These are phyloP conservation scores for Sarcomyxa edulis DNA, from an alignment of 768 basidiomycete genomes.

Conservation along the genomic window DNA sequence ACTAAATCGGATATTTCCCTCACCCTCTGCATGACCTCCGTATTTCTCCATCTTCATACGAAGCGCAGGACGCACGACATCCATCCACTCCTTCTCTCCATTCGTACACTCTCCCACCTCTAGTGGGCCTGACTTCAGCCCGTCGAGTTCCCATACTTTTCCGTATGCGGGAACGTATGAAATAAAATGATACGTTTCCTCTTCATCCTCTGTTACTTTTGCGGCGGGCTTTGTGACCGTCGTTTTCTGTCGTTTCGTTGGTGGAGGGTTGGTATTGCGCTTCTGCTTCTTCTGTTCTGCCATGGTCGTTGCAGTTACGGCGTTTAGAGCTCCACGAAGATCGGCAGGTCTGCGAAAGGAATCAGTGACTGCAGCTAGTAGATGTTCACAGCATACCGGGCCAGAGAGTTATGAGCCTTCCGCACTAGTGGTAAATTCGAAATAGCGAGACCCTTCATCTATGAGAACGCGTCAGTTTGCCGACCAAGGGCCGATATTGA, in stretches of 20 bases:
- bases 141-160: slow-evolving; percentile 70
- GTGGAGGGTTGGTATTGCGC: too few relatives aligned
- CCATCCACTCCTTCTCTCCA: slow-evolving; percentile 44
- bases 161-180: slow-evolving; percentile 58
- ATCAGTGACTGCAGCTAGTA: slow-evolving; percentile 3
- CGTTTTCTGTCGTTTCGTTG: slow-evolving; percentile 1
- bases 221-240: slow-evolving; percentile 30
- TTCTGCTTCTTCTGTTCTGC: too few relatives aligned
- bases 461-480: neutral
- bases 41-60: slow-evolving; percentile 58
- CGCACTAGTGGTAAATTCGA: slow-evolving; percentile 52
- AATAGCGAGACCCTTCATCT: slow-evolving; percentile 65
- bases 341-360: slow-evolving; percentile 43
- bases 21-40: slow-evolving; percentile 37
- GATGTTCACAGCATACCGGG: slow-evolving; percentile 35
- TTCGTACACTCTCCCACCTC: slow-evolving; percentile 46
- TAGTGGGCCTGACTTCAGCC: slow-evolving; percentile 55
- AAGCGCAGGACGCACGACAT: slow-evolving; percentile 54
- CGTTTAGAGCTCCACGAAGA: slow-evolving; percentile 45
- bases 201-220: slow-evolving; percentile 24
- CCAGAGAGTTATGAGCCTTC: slow-evolving; percentile 51
- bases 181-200: slow-evolving; percentile 60
- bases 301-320: slow-evolving; percentile 39
- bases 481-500: slow-evolving; percentile 5
- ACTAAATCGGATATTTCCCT: slow-evolving; percentile 50